phyloP scores from a whole-genome alignment of 2,329 filamentous ascomycete species.

The Nannizziopsis barbatae region DNA sequence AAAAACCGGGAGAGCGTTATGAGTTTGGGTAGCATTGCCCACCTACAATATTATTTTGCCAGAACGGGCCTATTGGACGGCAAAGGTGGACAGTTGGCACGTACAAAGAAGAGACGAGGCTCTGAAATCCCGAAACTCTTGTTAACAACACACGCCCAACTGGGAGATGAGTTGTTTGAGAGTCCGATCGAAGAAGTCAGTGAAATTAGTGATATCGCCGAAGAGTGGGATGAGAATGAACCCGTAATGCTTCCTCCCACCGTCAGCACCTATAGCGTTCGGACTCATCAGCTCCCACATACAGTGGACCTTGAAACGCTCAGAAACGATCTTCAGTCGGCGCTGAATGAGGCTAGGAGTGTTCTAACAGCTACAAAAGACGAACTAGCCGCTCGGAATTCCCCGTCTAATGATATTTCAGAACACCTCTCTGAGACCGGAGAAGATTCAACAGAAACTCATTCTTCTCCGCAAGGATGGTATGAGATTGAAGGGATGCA shows the following conservation, averaged over 20 bases:
- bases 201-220: conserved; percentile 19
- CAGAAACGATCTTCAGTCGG: conserved; percentile 55
- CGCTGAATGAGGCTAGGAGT: conserved; percentile 57
- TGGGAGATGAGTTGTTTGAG: conserved; percentile 37
- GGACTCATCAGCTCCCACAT: conserved; percentile 67
- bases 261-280: conserved; percentile 86
- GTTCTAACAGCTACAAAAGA: conserved; percentile 45
- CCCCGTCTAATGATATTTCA: conserved; percentile 19
- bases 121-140: conserved; percentile 32
- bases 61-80: conserved; percentile 86
- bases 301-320: conserved; percentile 74
- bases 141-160: conserved; percentile 30
- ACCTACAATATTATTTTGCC: conserved; percentile 97
- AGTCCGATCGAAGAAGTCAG: conserved; percentile 39
- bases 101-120: conserved; percentile 49
- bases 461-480: conserved; percentile 50
- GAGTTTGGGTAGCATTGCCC: conserved; percentile 90
- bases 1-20: conserved; percentile 87
- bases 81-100: conserved; percentile 75
- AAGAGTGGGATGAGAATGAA: conserved; percentile 47
- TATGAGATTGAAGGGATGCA: conserved; percentile 84
- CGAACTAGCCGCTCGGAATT: conserved; percentile 25
- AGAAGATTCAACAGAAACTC: conserved; percentile 25
- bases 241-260: conserved; percentile 87
- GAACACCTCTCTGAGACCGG: conserved; percentile 26